Base-by-base conservation (phyloP, 371 early-diverging fungal genomes). In the Rhizopus arrhizus region DNA sequence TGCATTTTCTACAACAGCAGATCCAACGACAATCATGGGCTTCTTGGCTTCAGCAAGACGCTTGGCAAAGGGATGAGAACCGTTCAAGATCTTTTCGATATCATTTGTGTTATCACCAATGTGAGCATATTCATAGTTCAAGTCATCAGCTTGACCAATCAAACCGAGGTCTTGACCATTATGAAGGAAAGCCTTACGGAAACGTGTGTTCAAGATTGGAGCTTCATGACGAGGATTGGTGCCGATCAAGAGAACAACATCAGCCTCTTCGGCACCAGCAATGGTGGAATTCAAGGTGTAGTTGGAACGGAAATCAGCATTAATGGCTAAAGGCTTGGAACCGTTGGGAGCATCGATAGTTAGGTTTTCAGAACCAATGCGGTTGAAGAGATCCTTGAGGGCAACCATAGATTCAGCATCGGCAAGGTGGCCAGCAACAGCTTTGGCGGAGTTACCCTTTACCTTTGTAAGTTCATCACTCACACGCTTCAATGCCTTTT, bases 171-270 rank as follows among this genome's bases (percentile, higher is more conserved):
- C 88, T 56, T 90, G 80, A 13, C 84, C 83, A 61, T 90, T 87
- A 78, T 91, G 88, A 58, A 97, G 82, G 71, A 87, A 98, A 22
- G 93, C 88, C 82, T 95, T 96, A 72, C 97, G 89, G 71, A 98
- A 86, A 61, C 97, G 90, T 31, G 96, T 91, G 85, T 97, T 97
- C 68, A 97, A 78, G 70, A 95, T 93, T 16, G 98, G 84, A 3
- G 95, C 98, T 80, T 98, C 98, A 72, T 94, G 96, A 52, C 97
- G 92, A 51, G 98, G 98, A 84, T 98, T 96, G 42, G 96, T 89
- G 46, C 97, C 98, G 32, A 98, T 75, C 50, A 98, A 74, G 51
- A 98, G 86, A 13, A 97, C 82, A 12, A 86, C 92, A 74, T 98
- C 98, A 29, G 95, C 95, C 47, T 92, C 88, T 70, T 96, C 97